Conservation (phyloP, 1,284 basidiomycete genomes). For the Anthracocystis walkeri region DNA sequence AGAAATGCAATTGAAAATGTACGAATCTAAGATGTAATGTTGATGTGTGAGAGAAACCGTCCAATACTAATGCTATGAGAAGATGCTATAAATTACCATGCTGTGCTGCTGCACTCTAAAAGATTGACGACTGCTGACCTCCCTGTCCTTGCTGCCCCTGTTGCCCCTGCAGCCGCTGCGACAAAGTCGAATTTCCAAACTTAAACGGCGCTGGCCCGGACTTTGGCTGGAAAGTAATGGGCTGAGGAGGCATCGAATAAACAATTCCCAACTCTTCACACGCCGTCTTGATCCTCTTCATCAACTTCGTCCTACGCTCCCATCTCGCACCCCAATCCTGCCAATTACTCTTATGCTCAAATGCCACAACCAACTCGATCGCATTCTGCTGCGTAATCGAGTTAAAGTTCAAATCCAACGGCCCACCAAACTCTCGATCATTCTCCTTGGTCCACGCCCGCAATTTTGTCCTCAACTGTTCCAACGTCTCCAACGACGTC, state of each 20-base stretch:
- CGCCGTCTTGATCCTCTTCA: slow-evolving; percentile 60
- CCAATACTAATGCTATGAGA: neutral
- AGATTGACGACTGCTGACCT: slow-evolving; percentile 9
- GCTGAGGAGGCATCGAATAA: slow-evolving; percentile 62
- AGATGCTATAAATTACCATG: neutral
- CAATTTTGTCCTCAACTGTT: slow-evolving; percentile 76
- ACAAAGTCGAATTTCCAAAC: slow-evolving; percentile 15
- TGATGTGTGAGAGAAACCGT: too few relatives aligned
- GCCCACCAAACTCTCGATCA: slow-evolving; percentile 73
- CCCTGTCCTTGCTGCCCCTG: neutral
- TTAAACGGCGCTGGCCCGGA: slow-evolving; percentile 49
- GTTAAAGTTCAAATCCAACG: slow-evolving; percentile 68
- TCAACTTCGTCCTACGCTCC: slow-evolving; percentile 64
- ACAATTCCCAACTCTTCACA: slow-evolving; percentile 56
- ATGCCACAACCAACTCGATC: slow-evolving; percentile 72
- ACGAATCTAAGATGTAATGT: too few relatives aligned
- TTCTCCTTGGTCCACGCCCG: slow-evolving; percentile 77
- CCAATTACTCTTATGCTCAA: slow-evolving; percentile 86
- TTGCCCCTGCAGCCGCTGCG: slow-evolving; percentile 4
- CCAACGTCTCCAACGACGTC: slow-evolving; percentile 72
- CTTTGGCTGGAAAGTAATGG: slow-evolving; percentile 59
- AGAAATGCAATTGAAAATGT: too few relatives aligned
- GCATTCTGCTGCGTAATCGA: slow-evolving; percentile 66
- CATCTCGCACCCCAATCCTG: slow-evolving; percentile 85
- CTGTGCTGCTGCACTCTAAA: slow-evolving; percentile 4